phyloP scores from a whole-genome alignment of 495 filamentous ascomycete genomes.

The Xylaria sp. region DNA sequence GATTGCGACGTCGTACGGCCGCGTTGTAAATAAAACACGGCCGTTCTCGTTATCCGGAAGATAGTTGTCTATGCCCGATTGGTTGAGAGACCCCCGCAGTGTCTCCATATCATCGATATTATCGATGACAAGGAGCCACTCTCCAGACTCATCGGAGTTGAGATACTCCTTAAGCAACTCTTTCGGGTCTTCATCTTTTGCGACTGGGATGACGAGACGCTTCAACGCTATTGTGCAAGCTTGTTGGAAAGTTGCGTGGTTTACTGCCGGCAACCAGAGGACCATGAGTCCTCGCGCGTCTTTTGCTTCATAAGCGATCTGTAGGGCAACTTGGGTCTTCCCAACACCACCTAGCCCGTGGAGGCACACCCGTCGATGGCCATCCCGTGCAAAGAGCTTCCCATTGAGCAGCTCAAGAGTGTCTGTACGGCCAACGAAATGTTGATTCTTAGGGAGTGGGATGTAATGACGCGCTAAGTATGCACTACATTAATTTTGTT shows the following conservation, averaged over 20 bases:
- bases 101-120: constrained; percentile 42
- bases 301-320: constrained; percentile 51
- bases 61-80: constrained; percentile 30
- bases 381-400: constrained; percentile 26
- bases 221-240: constrained; percentile 50
- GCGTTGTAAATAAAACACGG: constrained; percentile 47
- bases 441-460: background rate
- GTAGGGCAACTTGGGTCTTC: constrained; percentile 61
- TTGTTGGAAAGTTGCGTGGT: constrained; percentile 51
- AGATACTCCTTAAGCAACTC: constrained; percentile 31
- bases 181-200: constrained; percentile 32
- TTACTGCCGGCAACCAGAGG: constrained; percentile 58
- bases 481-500: constrained; percentile 25
- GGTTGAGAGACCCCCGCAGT: background rate
- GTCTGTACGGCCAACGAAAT: constrained; percentile 11
- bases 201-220: constrained; percentile 32
- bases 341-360: constrained; percentile 57
- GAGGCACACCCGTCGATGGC: constrained; percentile 41
- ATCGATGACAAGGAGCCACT: constrained; percentile 47
- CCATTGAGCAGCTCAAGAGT: constrained; percentile 1
- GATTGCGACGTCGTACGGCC: constrained; percentile 37
- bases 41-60: constrained; percentile 44
- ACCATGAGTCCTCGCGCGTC: constrained; percentile 35
- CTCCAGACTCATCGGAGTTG: constrained; percentile 28
- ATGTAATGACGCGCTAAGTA: background rate